Evolutionary conservation across 495 filamentous ascomycete genomes (phyloP).

Genomic region (Aspergillus incahuasiensis): DNA sequence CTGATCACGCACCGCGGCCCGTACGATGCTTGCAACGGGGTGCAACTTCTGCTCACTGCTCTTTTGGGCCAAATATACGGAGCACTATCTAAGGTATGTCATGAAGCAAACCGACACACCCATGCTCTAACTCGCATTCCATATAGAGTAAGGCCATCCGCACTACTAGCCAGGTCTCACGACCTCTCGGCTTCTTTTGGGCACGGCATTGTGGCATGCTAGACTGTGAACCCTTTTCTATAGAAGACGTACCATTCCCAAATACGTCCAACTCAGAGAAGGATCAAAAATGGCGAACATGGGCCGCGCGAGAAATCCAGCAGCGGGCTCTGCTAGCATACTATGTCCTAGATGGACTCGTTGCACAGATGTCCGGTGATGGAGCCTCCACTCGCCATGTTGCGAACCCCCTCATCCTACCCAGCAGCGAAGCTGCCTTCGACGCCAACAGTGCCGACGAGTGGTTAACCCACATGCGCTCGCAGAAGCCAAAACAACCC

Average conservation of each 20-base stretch:
- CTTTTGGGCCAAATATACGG: conserved; percentile 46
- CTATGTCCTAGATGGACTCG: conserved; percentile 44
- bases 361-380: conserved; percentile 45
- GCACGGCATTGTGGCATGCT: conserved; percentile 45
- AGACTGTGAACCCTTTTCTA: conserved; percentile 33
- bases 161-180: conserved; percentile 45
- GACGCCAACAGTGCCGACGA: conserved; percentile 40
- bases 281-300: conserved; percentile 39
- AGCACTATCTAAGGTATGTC: conserved; percentile 36
- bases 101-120: neutral
- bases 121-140: neutral
- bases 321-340: conserved; percentile 45
- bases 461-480: conserved; percentile 37
- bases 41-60: conserved; percentile 46
- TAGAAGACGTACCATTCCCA: conserved; percentile 32
- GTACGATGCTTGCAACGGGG: conserved; percentile 43
- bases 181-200: conserved; percentile 47
- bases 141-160: conserved; percentile 38
- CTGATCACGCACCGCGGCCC: conserved; percentile 44
- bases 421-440: conserved; percentile 40
- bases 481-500: conserved; percentile 27
- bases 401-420: conserved; percentile 37
- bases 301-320: conserved; percentile 45
- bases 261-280: conserved; percentile 34
- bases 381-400: conserved; percentile 40